Base-by-base conservation (phyloP, 2,329 filamentous ascomycete species). In the Penicillium verrucosum region DNA sequence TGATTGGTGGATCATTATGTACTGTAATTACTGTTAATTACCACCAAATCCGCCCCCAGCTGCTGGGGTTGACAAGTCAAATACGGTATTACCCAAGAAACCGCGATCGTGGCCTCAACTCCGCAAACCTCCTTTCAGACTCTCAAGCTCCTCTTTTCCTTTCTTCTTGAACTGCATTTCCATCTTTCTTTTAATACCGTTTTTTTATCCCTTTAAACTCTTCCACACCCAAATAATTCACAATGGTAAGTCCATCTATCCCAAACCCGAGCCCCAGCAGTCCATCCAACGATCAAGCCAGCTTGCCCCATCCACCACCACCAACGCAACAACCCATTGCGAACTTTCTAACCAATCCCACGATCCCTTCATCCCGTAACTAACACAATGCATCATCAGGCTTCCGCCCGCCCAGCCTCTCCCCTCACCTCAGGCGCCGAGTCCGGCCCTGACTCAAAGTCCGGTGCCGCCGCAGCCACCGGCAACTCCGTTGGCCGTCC, bases 401-500 rank as follows among this genome's bases (percentile, higher is more conserved):
- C 74, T 52, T 75, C 73, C 54, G 70, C 72, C 42, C 73, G 73
- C 66, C 71, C 75, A 59, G 68, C 75, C 48, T 77, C 75, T 61
- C 75, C 74, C 65, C 68, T 76, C 67, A 75, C 75, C 67, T 77
- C 75, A 56, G 73, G 75, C 54, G 74, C 75, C 49, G 74, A 78
- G 60, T 79, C 76, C 41, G 77, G 75, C 54, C 68, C 75, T 42
- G 75, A 78, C 58, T 69, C 77, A 62, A 76, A 76, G 67, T 70
- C 72, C 38, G 71, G 69, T 52, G 70, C 79, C 64, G 78, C 81
- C 59, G 81, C 82, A 65, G 81, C 82, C 65, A 81, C 85, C 66
- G 90, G 89, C 77, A 82, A 86, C 59, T 86, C 84, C 72, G 84
- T 87, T 71, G 86, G 84, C 71, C 90, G 93, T 64, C 87, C 90